Evolutionary conservation across 2,329 filamentous ascomycete genomes (phyloP).

Genomic region (Ceratocystis eucalypticola): DNA sequence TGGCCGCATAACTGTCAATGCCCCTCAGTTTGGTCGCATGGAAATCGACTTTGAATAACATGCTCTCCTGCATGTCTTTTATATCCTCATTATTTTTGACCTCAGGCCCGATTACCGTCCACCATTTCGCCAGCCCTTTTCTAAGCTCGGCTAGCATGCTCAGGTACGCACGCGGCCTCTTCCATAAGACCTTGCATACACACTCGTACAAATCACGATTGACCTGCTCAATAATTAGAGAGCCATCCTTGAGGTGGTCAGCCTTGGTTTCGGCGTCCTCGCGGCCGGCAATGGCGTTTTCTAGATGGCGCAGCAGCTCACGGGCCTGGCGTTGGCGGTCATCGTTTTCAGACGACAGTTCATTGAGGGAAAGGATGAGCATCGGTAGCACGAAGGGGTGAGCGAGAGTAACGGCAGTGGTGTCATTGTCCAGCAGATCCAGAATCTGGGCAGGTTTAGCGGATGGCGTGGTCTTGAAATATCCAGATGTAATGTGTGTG

Average conservation of each 20-base stretch:
- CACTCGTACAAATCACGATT: slow-evolving; percentile 51
- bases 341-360: slow-evolving; percentile 42
- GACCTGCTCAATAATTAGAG: slow-evolving; percentile 44
- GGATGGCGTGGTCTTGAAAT: slow-evolving; percentile 45
- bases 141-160: slow-evolving; percentile 39
- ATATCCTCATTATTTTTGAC: slow-evolving; percentile 19
- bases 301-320: slow-evolving; percentile 47
- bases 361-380: slow-evolving; percentile 46
- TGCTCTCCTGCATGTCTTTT: slow-evolving; percentile 34
- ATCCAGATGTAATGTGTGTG: slow-evolving; percentile 44
- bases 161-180: slow-evolving; percentile 47
- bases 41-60: slow-evolving; percentile 43
- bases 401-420: slow-evolving; percentile 33
- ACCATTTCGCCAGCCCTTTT: slow-evolving; percentile 35
- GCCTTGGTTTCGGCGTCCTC: slow-evolving; percentile 45
- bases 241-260: slow-evolving; percentile 38
- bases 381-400: slow-evolving; percentile 47
- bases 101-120: slow-evolving; percentile 21
- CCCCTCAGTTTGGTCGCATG: slow-evolving; percentile 48
- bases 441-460: slow-evolving; percentile 34
- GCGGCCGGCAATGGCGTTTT: slow-evolving; percentile 48
- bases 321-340: slow-evolving; percentile 49
- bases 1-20: slow-evolving; percentile 49
- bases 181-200: slow-evolving; percentile 49
- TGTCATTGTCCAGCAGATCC: slow-evolving; percentile 31